Conservation (phyloP, 768 basidiomycete genomes). For the Rhodotorula toruloides region DNA sequence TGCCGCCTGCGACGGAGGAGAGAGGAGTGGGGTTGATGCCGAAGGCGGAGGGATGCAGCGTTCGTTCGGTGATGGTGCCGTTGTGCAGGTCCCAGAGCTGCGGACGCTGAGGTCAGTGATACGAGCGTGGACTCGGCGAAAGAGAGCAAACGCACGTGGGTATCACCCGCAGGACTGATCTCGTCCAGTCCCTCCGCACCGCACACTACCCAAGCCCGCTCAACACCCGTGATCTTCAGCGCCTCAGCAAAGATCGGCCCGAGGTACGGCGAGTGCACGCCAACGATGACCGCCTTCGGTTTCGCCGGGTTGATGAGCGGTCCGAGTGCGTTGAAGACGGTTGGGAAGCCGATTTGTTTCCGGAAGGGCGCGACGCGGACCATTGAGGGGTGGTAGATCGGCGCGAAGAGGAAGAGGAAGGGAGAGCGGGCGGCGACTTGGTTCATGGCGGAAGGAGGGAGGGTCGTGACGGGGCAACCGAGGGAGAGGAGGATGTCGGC, state of each 20-base stretch:
- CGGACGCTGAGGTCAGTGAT: too few relatives aligned
- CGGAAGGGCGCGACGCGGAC: constrained; percentile 77
- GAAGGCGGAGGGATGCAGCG: constrained; percentile 64
- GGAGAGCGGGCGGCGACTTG: constrained; percentile 59
- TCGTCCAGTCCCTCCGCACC: constrained; percentile 88
- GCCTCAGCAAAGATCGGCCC: constrained; percentile 75
- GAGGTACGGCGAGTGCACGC: constrained; percentile 75
- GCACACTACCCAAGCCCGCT: constrained; percentile 84
- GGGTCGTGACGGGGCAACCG: constrained; percentile 59
- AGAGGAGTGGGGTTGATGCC: constrained; percentile 70
- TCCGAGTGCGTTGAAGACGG: constrained; percentile 91
- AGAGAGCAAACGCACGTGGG: constrained; percentile 58
- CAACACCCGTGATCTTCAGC: constrained; percentile 65
- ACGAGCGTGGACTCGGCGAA: neutral
- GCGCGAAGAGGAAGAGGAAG: constrained; percentile 89
- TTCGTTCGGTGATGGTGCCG: constrained; percentile 60
- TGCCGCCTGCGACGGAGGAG: constrained; percentile 62
- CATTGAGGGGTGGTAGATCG: constrained; percentile 84
- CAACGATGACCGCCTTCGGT: constrained; percentile 83
- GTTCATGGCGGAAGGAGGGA: constrained; percentile 54
- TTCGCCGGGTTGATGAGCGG: constrained; percentile 87
- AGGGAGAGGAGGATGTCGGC: constrained; percentile 85
- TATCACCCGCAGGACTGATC: constrained; percentile 88
- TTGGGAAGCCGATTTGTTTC: constrained; percentile 82
- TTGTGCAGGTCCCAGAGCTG: constrained; percentile 61